Base-by-base conservation (phyloP, 2,329 filamentous ascomycete genomes). In the Tolypocladium tundrense region DNA sequence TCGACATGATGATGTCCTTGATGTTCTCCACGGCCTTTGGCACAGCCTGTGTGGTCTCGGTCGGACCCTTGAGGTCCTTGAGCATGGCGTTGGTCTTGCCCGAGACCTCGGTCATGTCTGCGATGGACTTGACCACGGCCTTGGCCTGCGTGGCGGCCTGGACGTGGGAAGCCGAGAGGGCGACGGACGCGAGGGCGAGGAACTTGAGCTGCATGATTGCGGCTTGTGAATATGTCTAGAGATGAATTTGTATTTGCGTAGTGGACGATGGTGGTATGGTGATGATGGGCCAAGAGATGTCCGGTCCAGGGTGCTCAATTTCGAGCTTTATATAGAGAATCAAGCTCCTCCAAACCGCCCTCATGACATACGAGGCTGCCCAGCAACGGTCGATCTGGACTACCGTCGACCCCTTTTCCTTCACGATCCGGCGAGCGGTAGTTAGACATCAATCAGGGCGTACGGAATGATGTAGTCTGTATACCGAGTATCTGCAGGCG, bases 201-300 rank as follows among this genome's bases (percentile, higher is more conserved):
- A 63, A 8, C 56, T 65, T 63, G 60, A 64, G 58, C 41, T 61
- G 58, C 63, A 64, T 65, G 8, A 27, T 59, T 16, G n/a, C 54
- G 45, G 27, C 16, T 16, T 8, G 24, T 24, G 45, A n/a, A 4
- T 33, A 13, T 13, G 27, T 33, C 27, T 31, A 19, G 14, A 24
- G 8, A 5, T 14, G 3, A 5, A 10, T 19, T 1, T 7, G 43
- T 27, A 10, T 13, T 19, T 27, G 14, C 24, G n/a, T 14, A n/a
- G 27, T 14, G 16, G 16, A 33, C 2, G 31, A 33, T 33, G 7
- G 31, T 33, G 7, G 31, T 13, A 14, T 24, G 43, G 13, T 48
- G 24, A 48, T 14, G 10, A 8, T 48, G 13, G 3, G 43, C 13
- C 43, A 27, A 3, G 21, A 48, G 43, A 45, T 13, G 1, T 9